Evolutionary conservation across 306 rosid species (phyloP).

Genomic region (Purshia tridentata): DNA sequence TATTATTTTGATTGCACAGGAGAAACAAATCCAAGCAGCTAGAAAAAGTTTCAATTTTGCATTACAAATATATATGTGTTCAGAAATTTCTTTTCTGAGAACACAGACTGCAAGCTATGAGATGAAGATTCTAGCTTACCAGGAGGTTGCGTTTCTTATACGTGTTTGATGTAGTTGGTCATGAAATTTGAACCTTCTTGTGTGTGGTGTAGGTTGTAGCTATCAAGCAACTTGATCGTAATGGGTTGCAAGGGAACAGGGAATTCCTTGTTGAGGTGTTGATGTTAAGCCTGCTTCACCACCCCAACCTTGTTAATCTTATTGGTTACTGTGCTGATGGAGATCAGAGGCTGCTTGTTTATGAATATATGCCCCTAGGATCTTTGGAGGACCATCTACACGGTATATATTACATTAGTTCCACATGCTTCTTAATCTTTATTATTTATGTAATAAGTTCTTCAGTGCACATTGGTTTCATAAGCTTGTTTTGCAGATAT

Average conservation of each 20-base stretch:
- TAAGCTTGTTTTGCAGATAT: constrained; percentile 55
- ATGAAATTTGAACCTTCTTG: constrained; percentile 20
- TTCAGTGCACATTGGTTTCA: constrained; percentile 13
- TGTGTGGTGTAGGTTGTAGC: constrained; percentile 68
- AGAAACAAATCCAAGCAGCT: not conserved
- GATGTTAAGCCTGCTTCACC: constrained; percentile 93
- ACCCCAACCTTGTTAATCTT: constrained; percentile 86
- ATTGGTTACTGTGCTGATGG: constrained; percentile 97
- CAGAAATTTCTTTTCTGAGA: too few species aligned
- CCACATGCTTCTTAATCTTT: constrained; percentile 7
- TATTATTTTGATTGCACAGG: not conserved
- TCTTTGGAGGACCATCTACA: constrained; percentile 90
- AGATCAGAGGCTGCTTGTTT: constrained; percentile 95
- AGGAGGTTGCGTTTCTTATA: constrained; percentile 4
- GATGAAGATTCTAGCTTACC: not conserved
- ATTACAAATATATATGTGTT: not conserved
- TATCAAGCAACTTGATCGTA: constrained; percentile 87
- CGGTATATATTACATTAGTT: constrained; percentile 42
- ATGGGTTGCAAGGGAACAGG: constrained; percentile 93
- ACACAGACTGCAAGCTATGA: too few species aligned
- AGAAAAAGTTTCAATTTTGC: not conserved
- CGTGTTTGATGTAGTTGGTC: constrained; percentile 6
- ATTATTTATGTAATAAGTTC: not conserved
- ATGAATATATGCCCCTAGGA: constrained; percentile 90
- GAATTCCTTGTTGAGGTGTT: constrained; percentile 92